phyloP scores from a whole-genome alignment of 2,329 filamentous ascomycete genomes.

The Aureobasidium pullulans region DNA sequence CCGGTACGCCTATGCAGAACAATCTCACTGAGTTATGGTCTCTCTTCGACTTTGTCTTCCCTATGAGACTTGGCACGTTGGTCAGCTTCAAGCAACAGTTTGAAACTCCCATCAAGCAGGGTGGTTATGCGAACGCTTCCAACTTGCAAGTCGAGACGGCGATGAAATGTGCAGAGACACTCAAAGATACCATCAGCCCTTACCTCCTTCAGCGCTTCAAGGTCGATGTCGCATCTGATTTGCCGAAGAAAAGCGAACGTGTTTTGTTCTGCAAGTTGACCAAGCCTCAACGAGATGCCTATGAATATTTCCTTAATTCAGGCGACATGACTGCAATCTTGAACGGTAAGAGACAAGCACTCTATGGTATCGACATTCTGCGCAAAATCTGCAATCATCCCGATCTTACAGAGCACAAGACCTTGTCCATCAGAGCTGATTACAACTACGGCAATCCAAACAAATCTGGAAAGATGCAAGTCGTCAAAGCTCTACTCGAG shows the following conservation, averaged over 20 bases:
- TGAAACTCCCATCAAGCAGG: slow-evolving; percentile 85
- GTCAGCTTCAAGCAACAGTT: slow-evolving; percentile 88
- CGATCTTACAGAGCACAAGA: slow-evolving; percentile 68
- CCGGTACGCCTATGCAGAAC: slow-evolving; percentile 96
- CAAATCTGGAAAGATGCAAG: slow-evolving; percentile 92
- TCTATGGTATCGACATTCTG: slow-evolving; percentile 85
- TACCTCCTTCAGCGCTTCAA: slow-evolving; percentile 91
- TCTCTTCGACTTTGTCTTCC: slow-evolving; percentile 93
- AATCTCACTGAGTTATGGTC: slow-evolving; percentile 95
- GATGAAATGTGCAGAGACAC: slow-evolving; percentile 83
- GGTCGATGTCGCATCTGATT: slow-evolving; percentile 82
- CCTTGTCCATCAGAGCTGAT: slow-evolving; percentile 49
- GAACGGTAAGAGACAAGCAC: slow-evolving; percentile 63
- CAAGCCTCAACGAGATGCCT: slow-evolving; percentile 66
- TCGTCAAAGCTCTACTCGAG: slow-evolving; percentile 77
- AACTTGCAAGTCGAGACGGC: slow-evolving; percentile 93
- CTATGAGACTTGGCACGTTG: slow-evolving; percentile 87
- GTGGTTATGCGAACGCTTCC: slow-evolving; percentile 90
- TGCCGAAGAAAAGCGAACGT: slow-evolving; percentile 93
- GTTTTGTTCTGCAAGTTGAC: slow-evolving; percentile 95
- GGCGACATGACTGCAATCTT: slow-evolving; percentile 81
- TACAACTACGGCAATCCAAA: slow-evolving; percentile 71
- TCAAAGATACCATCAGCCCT: slow-evolving; percentile 89
- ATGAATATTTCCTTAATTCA: slow-evolving; percentile 72
- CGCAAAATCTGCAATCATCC: slow-evolving; percentile 98